phyloP scores from a whole-genome alignment of 768 basidiomycete species.

The Boletus rufocinnamomeus region DNA sequence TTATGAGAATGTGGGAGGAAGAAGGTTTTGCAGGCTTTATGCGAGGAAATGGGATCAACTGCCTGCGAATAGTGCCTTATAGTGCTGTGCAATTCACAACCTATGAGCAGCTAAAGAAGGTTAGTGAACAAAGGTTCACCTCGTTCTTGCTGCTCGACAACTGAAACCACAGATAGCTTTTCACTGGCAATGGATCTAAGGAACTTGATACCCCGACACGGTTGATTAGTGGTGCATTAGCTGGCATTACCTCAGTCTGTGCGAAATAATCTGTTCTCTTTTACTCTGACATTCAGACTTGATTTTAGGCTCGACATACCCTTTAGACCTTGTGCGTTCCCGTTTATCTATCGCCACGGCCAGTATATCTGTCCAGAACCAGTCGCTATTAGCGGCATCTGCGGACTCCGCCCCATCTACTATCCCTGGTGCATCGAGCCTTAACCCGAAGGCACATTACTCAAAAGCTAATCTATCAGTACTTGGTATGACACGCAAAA shows the following conservation, averaged over 20 bases:
- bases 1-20: constrained; percentile 85
- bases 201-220: constrained; percentile 89
- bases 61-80: constrained; percentile 91
- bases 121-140: constrained; percentile 29
- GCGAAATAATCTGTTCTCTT: constrained; percentile 36
- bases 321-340: constrained; percentile 90
- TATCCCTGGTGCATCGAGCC: constrained; percentile 51
- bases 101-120: constrained; percentile 91
- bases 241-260: constrained; percentile 96
- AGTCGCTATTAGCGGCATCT: constrained; percentile 22
- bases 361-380: constrained; percentile 52
- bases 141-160: constrained; percentile 6
- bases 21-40: constrained; percentile 93
- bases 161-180: constrained; percentile 53
- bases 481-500: constrained; percentile 86
- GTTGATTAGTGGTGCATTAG: constrained; percentile 82
- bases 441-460: constrained; percentile 38
- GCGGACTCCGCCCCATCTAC: constrained; percentile 31
- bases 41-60: constrained; percentile 93
- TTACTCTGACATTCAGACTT: constrained; percentile 12
- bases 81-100: constrained; percentile 85
- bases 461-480: constrained; percentile 64
- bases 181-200: constrained; percentile 66
- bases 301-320: constrained; percentile 76
- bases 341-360: constrained; percentile 92